Evolutionary conservation across 768 basidiomycete species (phyloP), one percentile per base, ranked within the genome.

Genomic region (Austroboletus festivus): DNA sequence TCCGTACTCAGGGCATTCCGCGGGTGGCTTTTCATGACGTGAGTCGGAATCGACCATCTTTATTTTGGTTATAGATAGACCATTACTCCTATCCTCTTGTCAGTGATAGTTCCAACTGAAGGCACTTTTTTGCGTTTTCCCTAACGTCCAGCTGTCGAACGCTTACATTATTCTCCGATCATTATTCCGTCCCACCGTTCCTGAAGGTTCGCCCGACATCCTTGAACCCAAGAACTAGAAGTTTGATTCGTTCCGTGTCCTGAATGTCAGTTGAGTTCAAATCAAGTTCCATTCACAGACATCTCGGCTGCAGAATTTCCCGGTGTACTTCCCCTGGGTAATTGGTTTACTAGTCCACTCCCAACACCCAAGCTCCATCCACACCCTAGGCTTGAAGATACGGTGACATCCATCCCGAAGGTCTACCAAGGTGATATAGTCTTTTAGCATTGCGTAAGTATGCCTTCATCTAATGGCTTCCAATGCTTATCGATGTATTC

Each of bases 341-440:
- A 37, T 31, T 66, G 64, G 10, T 74, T 62, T 56, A 52, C 22
- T 7, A 70, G 70, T 3, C 82, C 80, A 15, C 60, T 57, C 22
- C 80, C 81, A 8, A 83, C 75, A 13, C 72, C 80, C 16, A 64
- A 53, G 15, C 71, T 76, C 1, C 86, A 90, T 59, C 88, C 87
- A 6, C 83, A 90, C 62, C 69, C 90, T 46, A 70, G 72, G 49
- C 73, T 89, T 2, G 73, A 76, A 0, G 67, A 77, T 40, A 81
- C 81, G 1, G 88, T 90, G 85, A 79, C 79, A 22, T 80, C 82
- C 2, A 72, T 86, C 9, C 87, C 87, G 2, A 78, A 73, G 52
- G 87, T 90, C 5, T 71, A 74, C 44, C 86, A 87, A 0, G 89
- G 89, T 2, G 88, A 90, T 59, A 80, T 83, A 57, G 84, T 87